Evolutionary conservation across 371 early-diverging fungal species (phyloP).

Genomic region (Phascolomyces articulosus): DNA sequence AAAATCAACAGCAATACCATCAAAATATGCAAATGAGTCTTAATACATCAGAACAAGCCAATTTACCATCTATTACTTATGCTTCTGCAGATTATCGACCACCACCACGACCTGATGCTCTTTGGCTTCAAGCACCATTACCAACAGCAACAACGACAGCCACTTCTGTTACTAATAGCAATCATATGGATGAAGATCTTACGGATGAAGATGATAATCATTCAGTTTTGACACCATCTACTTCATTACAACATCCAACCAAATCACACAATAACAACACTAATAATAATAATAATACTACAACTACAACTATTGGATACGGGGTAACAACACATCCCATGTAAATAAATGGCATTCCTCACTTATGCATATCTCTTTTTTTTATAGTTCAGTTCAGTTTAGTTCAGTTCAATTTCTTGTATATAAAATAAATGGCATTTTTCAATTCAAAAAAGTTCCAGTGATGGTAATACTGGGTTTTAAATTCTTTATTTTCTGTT

Average conservation of each 20-base stretch:
- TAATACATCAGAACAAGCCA: not conserved
- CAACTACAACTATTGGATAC: not conserved
- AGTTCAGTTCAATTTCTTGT: too few relatives aligned
- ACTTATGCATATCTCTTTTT: too few relatives aligned
- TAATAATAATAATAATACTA: too few relatives aligned
- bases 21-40: not conserved
- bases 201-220: slow-evolving; percentile 16
- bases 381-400: too few relatives aligned
- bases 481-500: slow-evolving; percentile 41
- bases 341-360: slow-evolving; percentile 84
- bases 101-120: slow-evolving; percentile 23
- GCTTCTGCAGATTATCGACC: slow-evolving; percentile 28
- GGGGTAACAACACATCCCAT: not conserved
- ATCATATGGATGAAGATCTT: slow-evolving; percentile 16
- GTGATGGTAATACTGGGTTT: too few relatives aligned
- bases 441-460: too few relatives aligned
- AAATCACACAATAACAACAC: not conserved
- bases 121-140: slow-evolving; percentile 17
- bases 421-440: too few relatives aligned
- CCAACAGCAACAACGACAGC: not conserved
- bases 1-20: not conserved
- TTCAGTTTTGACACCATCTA: slow-evolving; percentile 10
- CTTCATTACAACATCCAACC: slow-evolving; percentile 8
- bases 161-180: too few relatives aligned
- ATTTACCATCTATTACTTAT: slow-evolving; percentile 24